These are phyloP conservation scores for Dryas drummondii DNA, from an alignment of 306 rosid species.

Conservation along the genomic window DNA sequence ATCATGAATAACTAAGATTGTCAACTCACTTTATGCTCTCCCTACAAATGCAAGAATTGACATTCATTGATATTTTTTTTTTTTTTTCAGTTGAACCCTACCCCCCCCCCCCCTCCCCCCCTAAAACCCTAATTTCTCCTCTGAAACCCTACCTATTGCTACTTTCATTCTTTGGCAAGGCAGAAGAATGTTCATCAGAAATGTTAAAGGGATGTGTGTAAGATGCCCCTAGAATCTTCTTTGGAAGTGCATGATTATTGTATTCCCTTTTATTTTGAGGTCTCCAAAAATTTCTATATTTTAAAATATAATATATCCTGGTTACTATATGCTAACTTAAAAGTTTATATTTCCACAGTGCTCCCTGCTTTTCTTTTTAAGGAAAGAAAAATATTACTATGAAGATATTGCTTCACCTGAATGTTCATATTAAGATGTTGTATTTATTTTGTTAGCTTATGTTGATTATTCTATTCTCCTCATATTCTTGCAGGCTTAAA, in stretches of 20 bases:
- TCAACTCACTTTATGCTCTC: too few relatives aligned
- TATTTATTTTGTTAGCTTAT: neutral
- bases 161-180: neutral
- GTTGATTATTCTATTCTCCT: constrained; percentile 6
- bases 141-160: neutral
- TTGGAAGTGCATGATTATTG: neutral
- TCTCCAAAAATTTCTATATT: neutral
- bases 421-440: too few relatives aligned
- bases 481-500: constrained; percentile 67
- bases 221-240: neutral
- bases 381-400: too few relatives aligned
- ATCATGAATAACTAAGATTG: too few relatives aligned
- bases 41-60: too few relatives aligned
- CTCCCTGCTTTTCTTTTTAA: too few relatives aligned
- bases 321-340: neutral
- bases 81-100: too few relatives aligned
- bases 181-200: neutral
- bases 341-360: neutral
- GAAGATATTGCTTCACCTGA: neutral
- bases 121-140: too few relatives aligned
- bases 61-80: too few relatives aligned
- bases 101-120: too few relatives aligned
- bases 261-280: too few relatives aligned
- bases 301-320: neutral
- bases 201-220: neutral